Percentiles rank a stretch among this genome's conserved stretches.
These are phyloP conservation scores for Periglandula ipomoeae DNA, from an alignment of 2,329 filamentous ascomycete species.

Conservation along the genomic window DNA sequence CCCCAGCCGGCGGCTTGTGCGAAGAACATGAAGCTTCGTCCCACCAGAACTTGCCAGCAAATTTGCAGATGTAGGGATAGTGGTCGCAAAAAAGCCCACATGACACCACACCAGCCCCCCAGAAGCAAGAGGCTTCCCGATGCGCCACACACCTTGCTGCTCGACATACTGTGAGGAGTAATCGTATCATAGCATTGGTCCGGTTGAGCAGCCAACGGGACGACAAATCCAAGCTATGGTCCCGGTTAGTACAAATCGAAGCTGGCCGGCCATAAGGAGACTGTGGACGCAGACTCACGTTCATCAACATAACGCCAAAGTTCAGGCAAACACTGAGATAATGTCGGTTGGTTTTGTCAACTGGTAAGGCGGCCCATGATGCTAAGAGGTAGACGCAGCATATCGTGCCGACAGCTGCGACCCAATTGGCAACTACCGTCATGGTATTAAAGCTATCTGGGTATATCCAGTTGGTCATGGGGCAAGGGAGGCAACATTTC, in stretches of 20 bases:
- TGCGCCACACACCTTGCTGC: conserved; percentile 71
- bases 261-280: not conserved
- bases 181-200: conserved; percentile 82
- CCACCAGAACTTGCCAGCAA: conserved; percentile 90
- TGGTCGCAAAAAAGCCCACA: conserved; percentile 88
- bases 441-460: conserved; percentile 50
- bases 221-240: conserved; percentile 72
- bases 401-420: conserved; percentile 65
- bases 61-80: conserved; percentile 94
- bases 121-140: conserved; percentile 80
- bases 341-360: conserved; percentile 84
- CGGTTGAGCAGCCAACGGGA: conserved; percentile 71
- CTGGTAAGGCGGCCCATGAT: conserved; percentile 71
- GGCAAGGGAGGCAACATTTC: conserved; percentile 84
- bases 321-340: conserved; percentile 87
- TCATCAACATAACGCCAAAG: conserved; percentile 66
- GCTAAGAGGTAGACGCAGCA: conserved; percentile 67
- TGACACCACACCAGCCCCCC: conserved; percentile 73
- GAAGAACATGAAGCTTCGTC: conserved; percentile 79
- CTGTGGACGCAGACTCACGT: conserved; percentile 43
- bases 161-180: conserved; percentile 87
- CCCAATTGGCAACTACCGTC: conserved; percentile 65
- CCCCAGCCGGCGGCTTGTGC: conserved; percentile 77
- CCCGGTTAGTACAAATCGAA: conserved; percentile 12
- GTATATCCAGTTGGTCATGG: conserved; percentile 69